phyloP scores from a whole-genome alignment of 2,329 filamentous ascomycete genomes.

The Colletotrichum sp. region DNA sequence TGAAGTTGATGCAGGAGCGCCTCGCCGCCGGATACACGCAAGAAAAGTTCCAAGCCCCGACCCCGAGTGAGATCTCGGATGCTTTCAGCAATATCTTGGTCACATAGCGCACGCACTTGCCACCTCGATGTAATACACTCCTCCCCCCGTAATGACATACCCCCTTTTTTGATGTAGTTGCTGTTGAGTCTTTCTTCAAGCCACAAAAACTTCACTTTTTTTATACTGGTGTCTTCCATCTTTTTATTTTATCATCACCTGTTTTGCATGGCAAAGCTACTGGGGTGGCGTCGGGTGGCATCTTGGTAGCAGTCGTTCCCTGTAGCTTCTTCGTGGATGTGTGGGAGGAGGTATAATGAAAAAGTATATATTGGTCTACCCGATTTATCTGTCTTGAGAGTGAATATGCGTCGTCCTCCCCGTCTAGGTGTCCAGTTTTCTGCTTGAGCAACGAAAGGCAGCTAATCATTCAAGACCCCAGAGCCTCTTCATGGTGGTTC shows the following conservation, averaged over 20 bases:
- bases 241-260: neutral
- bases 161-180: neutral
- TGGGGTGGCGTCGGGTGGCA: conserved; percentile 13
- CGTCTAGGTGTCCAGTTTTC: too few species aligned
- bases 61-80: conserved; percentile 57
- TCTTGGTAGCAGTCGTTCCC: conserved; percentile 11
- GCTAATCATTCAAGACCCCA: neutral
- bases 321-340: neutral
- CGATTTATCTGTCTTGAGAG: fast-evolving
- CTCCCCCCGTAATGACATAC: conserved; percentile 12
- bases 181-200: neutral
- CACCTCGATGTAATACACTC: neutral
- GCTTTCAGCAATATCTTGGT: conserved; percentile 64
- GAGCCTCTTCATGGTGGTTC: too few species aligned
- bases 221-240: neutral
- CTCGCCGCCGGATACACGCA: conserved; percentile 62
- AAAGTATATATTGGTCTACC: neutral
- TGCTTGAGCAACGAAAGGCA: neutral
- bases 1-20: conserved; percentile 88
- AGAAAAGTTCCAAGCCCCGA: conserved; percentile 45
- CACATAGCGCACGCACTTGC: conserved; percentile 3
- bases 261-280: conserved; percentile 14
- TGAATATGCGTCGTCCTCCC: too few species aligned
- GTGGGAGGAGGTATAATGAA: neutral
- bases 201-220: neutral